Base-by-base conservation (phyloP, 2,329 filamentous ascomycete genomes). In the Aspergillus flavus region DNA sequence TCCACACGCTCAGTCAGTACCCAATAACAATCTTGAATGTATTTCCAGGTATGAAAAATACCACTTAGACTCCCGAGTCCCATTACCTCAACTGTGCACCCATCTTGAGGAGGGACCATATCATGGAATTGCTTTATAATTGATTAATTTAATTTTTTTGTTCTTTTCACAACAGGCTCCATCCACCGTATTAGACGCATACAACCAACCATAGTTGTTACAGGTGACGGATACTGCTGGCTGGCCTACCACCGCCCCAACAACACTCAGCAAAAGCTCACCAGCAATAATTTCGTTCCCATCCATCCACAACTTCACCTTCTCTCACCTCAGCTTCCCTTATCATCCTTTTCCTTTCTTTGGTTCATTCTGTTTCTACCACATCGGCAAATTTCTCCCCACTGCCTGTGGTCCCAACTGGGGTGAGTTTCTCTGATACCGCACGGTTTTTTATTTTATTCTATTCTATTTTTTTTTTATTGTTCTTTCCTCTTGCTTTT, bases 251-350 rank as follows among this genome's bases (percentile, higher is more conserved):
- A 50, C 46, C 67, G 66, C 69, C 72, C 71, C 71, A 68, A 68
- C 65, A 63, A 67, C 66, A 63, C 64, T 64, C 64, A 65, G 57
- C 67, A 32, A 66, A 69, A 63, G 63, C 52, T 61, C 52, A 61
- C 46, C 60, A 63, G 43, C 19, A 59, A 32, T 45, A 21, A 30
- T 36, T 57, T 32, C 23, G 26, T 59, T 32, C 61, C 61, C 50
- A 21, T 59, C 61, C 39, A 36, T 56, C 39, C 30, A 41, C 56
- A 52, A 23, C 21, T 14, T 60, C 57, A n/a, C 41, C 32, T 59
- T 67, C 64, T 63, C 55, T 61, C 60, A 39, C 58, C 53, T 56
- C 23, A 52, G n/a, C 39, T 59, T 62, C 61, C 43, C 39, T 62
- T 54, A 53, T 58, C 61, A 21, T 56, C 30, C 41, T 58, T 57